Evolutionary conservation across 805 yeast genomes (phyloP).

Genomic region (Ogataea paraovalis): DNA sequence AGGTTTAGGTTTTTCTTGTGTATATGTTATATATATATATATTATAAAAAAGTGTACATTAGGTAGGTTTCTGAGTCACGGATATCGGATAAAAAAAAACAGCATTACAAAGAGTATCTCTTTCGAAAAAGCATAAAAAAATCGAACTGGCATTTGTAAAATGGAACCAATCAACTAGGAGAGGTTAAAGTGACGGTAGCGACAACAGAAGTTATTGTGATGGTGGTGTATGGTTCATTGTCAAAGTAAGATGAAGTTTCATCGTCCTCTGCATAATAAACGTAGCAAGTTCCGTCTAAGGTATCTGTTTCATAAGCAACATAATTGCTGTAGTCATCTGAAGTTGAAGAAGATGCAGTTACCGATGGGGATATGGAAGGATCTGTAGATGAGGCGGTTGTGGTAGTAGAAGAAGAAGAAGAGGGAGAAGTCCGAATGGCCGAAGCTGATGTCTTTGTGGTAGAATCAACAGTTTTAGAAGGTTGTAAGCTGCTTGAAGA

Average conservation of each 20-base stretch:
- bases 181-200: conserved; percentile 31
- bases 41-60: too few relatives aligned
- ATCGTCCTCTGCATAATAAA: conserved; percentile 34
- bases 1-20: too few relatives aligned
- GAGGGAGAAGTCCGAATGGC: conserved; percentile 32
- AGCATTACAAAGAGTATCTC: not conserved
- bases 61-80: too few relatives aligned
- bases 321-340: conserved; percentile 11
- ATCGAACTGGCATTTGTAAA: not conserved
- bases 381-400: conserved; percentile 8
- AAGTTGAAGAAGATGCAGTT: conserved; percentile 4
- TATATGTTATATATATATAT: too few relatives aligned
- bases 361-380: conserved; percentile 6
- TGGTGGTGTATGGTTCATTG: conserved; percentile 29
- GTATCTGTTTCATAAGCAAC: conserved; percentile 32
- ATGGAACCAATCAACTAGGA: not conserved
- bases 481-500: conserved; percentile 15
- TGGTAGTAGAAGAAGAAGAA: conserved; percentile 7
- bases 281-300: conserved; percentile 31
- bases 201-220: conserved; percentile 31
- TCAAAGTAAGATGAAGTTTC: conserved; percentile 23
- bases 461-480: conserved; percentile 32
- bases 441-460: conserved; percentile 36
- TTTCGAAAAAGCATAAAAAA: not conserved
- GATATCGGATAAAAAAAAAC: not conserved